Evolutionary conservation across 768 basidiomycete genomes (phyloP).

Genomic region (Auricularia cornea): DNA sequence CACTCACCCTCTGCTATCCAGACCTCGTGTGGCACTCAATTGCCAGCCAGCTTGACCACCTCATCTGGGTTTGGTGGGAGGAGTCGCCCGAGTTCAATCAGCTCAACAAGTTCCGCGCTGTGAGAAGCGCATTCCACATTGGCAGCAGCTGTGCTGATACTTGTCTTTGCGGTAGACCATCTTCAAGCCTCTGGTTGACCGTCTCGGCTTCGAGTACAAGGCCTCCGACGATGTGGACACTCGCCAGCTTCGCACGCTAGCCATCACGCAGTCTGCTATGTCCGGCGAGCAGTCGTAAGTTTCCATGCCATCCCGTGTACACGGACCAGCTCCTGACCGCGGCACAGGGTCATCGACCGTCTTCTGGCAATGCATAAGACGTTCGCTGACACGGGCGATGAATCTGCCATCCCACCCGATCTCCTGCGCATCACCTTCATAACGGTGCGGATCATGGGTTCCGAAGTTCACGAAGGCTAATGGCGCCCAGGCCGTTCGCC

Average conservation of each 20-base stretch:
- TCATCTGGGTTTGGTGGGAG: conserved; percentile 80
- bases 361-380: conserved; percentile 60
- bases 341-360: conserved; percentile 62
- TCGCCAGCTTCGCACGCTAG: conserved; percentile 65
- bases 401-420: conserved; percentile 73
- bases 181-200: conserved; percentile 64
- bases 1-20: conserved; percentile 21
- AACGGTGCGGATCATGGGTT: conserved; percentile 31
- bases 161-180: conserved; percentile 27
- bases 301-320: not conserved
- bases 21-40: conserved; percentile 80
- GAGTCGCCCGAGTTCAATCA: conserved; percentile 42
- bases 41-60: conserved; percentile 39
- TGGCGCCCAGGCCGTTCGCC: conserved; percentile 48
- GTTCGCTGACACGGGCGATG: conserved; percentile 64
- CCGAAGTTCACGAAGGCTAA: not conserved
- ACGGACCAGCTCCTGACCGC: no score
- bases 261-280: conserved; percentile 48
- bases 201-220: conserved; percentile 69
- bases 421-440: conserved; percentile 50
- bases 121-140: no score
- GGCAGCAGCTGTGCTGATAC: no score
- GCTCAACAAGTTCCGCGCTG: conserved; percentile 54
- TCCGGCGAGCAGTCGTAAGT: conserved; percentile 30
- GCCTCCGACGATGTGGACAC: conserved; percentile 58